Conservation (phyloP, 176 grass and related monocot species). For the Tuctoria greenei region DNA sequence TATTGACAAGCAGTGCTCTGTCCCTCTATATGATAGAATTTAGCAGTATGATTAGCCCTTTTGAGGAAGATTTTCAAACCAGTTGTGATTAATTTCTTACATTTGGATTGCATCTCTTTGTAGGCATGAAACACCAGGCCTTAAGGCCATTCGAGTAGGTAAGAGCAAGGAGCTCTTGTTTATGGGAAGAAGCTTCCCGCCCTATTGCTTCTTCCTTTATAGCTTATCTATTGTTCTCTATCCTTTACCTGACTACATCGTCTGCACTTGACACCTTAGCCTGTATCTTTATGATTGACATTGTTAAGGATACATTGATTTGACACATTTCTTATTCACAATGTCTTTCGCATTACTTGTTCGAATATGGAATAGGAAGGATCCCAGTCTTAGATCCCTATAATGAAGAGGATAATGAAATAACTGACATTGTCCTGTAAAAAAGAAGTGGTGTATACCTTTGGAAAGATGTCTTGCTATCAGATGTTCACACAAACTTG, state of each 20-base stretch:
- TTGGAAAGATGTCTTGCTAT: background rate
- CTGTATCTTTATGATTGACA: slow-evolving; percentile 3
- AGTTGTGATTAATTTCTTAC: slow-evolving; percentile 1
- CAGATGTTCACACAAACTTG: background rate
- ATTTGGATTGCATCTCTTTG: background rate
- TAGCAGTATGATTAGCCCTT: background rate
- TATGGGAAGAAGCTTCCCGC: slow-evolving; percentile 13
- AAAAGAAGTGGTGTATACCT: background rate
- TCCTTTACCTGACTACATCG: slow-evolving; percentile 6
- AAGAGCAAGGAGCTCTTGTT: background rate
- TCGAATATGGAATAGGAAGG: background rate
- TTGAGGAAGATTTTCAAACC: background rate
- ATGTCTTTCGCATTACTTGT: background rate
- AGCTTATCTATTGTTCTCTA: slow-evolving; percentile 5
- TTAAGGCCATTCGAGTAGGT: background rate
- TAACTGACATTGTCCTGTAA: background rate
- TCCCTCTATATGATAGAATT: background rate
- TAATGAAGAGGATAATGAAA: background rate
- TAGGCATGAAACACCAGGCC: background rate
- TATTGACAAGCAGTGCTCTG: background rate
- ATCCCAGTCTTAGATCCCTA: background rate
- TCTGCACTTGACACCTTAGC: background rate
- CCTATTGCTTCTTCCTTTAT: slow-evolving; percentile 21
- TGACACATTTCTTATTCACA: background rate
- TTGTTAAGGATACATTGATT: slow-evolving; percentile 15